Evolutionary conservation across 345 rosid genomes (phyloP).

Genomic region (Eucalyptus cladocalyx): DNA sequence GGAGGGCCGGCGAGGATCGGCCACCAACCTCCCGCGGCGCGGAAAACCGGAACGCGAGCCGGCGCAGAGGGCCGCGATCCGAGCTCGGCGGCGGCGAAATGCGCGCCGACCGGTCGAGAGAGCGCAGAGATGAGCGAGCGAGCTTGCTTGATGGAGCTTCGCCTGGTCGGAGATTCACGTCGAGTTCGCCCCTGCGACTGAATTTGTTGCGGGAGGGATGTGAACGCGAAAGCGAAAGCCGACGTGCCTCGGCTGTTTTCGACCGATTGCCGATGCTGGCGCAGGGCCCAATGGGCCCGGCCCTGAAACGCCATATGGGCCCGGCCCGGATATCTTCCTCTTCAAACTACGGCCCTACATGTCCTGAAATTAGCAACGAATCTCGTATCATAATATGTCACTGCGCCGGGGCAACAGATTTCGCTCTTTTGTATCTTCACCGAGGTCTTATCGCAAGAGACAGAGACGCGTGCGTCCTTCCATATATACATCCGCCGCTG

Average conservation of each 20-base stretch:
- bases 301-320: neutral
- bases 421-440: neutral
- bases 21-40: neutral
- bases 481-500: neutral
- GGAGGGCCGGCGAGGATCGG: neutral
- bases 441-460: neutral
- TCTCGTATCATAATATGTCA: neutral
- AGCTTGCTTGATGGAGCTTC: neutral
- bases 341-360: neutral
- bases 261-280: neutral
- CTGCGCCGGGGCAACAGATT: neutral
- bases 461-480: neutral
- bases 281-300: neutral
- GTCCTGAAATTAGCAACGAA: neutral
- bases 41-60: neutral
- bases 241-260: neutral
- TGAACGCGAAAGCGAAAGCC: neutral
- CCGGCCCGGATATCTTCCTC: neutral
- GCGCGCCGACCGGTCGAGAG: neutral
- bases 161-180: neutral
- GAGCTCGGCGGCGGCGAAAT: neutral
- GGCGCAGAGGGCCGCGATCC: neutral
- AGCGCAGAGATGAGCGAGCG: neutral
- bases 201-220: neutral
- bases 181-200: neutral